Conservation (phyloP, 2,329 filamentous ascomycete species). For the Blastomyces silverae region DNA sequence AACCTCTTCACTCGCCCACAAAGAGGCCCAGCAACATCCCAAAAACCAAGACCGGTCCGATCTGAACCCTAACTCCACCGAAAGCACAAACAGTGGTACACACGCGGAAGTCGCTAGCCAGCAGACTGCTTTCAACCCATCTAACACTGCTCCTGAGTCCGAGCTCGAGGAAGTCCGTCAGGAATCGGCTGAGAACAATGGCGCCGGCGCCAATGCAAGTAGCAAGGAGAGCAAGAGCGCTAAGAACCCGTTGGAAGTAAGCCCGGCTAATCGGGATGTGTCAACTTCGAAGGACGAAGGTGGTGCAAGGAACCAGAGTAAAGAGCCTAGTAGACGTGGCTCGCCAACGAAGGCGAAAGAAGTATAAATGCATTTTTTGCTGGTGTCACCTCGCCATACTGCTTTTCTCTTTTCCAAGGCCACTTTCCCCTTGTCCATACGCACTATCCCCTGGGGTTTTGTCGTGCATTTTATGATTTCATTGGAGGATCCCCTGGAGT, state of each 20-base stretch:
- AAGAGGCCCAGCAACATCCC: background rate
- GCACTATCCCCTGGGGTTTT: background rate
- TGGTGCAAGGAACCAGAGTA: background rate
- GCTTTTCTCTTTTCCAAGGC: background rate
- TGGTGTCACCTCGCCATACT: background rate
- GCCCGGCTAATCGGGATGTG: slow-evolving; percentile 11
- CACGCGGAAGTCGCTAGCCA: slow-evolving; percentile 10
- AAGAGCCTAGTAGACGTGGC: slow-evolving; percentile 7
- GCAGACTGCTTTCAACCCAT: slow-evolving; percentile 2
- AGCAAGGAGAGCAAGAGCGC: background rate
- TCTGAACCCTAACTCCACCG: slow-evolving; percentile 8
- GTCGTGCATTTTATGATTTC: background rate
- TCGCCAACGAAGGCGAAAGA: slow-evolving; percentile 4
- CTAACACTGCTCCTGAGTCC: slow-evolving; percentile 5
- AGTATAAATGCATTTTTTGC: background rate
- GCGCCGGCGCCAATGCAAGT: background rate
- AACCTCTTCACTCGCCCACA: background rate
- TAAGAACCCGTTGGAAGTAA: slow-evolving; percentile 11
- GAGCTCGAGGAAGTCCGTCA: slow-evolving; percentile 5
- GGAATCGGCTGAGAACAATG: background rate
- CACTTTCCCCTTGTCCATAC: background rate
- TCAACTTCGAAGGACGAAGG: background rate
- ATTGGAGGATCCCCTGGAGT: background rate
- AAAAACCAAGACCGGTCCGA: background rate
- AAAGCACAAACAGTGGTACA: slow-evolving; percentile 7